phyloP scores from a whole-genome alignment of 2,329 filamentous ascomycete genomes.

The Dothistroma septosporum region DNA sequence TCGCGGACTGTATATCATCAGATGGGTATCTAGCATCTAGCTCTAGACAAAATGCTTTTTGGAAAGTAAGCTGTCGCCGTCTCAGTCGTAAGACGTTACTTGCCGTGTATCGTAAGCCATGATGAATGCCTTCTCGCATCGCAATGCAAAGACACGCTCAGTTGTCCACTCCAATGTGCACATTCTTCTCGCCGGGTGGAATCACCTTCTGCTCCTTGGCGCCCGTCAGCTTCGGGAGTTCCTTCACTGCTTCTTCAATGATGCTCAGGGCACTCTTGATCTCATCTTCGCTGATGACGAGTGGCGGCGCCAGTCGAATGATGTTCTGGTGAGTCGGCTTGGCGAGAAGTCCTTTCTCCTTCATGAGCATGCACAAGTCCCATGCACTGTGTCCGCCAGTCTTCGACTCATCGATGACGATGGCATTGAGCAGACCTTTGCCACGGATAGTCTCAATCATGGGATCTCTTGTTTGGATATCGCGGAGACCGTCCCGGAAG shows the following conservation, averaged over 20 bases:
- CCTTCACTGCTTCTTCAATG: slow-evolving; percentile 75
- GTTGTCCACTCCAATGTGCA: slow-evolving; percentile 58
- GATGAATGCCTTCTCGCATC: neutral
- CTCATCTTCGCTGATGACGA: slow-evolving; percentile 88
- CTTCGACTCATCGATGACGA: slow-evolving; percentile 88
- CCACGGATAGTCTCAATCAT: slow-evolving; percentile 80
- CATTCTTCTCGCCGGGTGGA: slow-evolving; percentile 57
- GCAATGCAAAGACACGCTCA: slow-evolving; percentile 31
- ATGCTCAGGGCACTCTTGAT: slow-evolving; percentile 72
- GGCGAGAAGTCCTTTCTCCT: slow-evolving; percentile 89
- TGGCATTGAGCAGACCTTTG: slow-evolving; percentile 91
- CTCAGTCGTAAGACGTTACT: slow-evolving; percentile 6
- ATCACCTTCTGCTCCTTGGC: slow-evolving; percentile 54
- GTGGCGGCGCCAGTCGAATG: slow-evolving; percentile 91
- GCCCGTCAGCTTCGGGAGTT: slow-evolving; percentile 67
- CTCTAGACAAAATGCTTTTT: slow-evolving; percentile 7
- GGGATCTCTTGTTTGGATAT: slow-evolving; percentile 63
- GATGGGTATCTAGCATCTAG: slow-evolving; percentile 12
- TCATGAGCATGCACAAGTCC: slow-evolving; percentile 94
- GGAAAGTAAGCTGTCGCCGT: slow-evolving; percentile 3
- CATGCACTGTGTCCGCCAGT: slow-evolving; percentile 84
- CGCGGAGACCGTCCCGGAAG: slow-evolving; percentile 73
- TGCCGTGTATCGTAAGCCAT: slow-evolving; percentile 4
- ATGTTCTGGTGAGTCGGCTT: slow-evolving; percentile 99
- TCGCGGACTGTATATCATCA: neutral